Conservation (phyloP, 129 eudicot species). For the Rutidosis leptorrhynchoides region DNA sequence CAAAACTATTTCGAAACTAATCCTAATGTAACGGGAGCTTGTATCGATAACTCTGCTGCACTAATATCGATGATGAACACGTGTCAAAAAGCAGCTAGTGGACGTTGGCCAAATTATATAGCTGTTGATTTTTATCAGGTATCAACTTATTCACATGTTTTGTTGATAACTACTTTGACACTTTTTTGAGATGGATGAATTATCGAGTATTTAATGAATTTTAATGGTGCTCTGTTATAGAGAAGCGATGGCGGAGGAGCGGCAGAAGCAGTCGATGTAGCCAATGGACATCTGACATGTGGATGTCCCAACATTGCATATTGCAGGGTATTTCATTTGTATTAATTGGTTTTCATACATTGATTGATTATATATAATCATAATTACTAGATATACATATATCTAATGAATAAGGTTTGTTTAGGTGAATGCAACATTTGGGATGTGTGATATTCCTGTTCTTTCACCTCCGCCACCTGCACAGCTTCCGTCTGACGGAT, state of each 20-base stretch:
- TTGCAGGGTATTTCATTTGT: slow-evolving; percentile 58
- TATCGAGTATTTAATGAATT: not conserved
- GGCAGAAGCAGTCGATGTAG: slow-evolving; percentile 79
- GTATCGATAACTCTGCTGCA: slow-evolving; percentile 72
- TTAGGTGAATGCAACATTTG: slow-evolving; percentile 69
- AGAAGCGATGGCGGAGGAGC: slow-evolving; percentile 97
- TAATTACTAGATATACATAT: not conserved
- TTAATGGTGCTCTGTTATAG: slow-evolving; percentile 31
- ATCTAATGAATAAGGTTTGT: not conserved
- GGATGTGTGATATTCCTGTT: slow-evolving; percentile 59
- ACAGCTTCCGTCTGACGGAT: slow-evolving; percentile 29
- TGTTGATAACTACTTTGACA: not conserved
- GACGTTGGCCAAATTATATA: slow-evolving; percentile 88
- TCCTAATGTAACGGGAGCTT: slow-evolving; percentile 68
- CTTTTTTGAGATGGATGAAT: not conserved
- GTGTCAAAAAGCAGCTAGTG: slow-evolving; percentile 62
- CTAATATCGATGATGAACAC: slow-evolving; percentile 64
- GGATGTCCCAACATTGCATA: slow-evolving; percentile 78
- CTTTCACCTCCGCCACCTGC: slow-evolving; percentile 91
- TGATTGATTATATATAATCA: too few species aligned
- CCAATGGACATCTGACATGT: slow-evolving; percentile 79
- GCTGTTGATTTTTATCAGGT: slow-evolving; percentile 92
- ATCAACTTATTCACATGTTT: slow-evolving; percentile 1
- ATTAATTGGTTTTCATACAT: not conserved
- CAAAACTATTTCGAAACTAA: slow-evolving; percentile 68